phyloP scores from a whole-genome alignment of 108 stramenopile genomes.

The Ochromonas danica region DNA sequence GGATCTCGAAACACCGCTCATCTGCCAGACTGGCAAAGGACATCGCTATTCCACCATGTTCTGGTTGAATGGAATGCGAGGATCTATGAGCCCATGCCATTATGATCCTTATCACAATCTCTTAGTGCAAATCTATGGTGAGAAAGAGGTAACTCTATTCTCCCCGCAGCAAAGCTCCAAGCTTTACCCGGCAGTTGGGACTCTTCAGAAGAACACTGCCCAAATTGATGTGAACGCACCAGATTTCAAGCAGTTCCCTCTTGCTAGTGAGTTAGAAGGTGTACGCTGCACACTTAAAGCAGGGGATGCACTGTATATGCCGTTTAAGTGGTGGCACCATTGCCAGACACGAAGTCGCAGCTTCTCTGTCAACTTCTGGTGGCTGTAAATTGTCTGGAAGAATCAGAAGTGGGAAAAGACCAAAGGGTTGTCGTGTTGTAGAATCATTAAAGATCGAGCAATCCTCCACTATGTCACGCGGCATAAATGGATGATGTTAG shows the following conservation, averaged over 20 bases:
- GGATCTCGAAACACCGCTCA: no score
- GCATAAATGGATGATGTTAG: no score
- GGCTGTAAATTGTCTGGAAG: no score
- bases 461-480: no score
- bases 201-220: background rate
- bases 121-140: conserved; percentile 69
- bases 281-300: background rate
- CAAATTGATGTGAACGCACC: background rate
- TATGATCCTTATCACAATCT: conserved; percentile 72
- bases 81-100: conserved; percentile 57
- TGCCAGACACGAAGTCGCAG: background rate
- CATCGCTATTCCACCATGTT: no score
- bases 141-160: conserved; percentile 73
- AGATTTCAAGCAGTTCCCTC: background rate
- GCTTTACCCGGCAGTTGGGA: conserved; percentile 40
- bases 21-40: no score
- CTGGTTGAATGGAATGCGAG: conserved; percentile 36
- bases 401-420: no score
- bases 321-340: background rate
- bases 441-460: no score
- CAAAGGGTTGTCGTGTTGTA: no score
- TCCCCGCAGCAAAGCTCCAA: conserved; percentile 39
- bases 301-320: background rate
- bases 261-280: background rate
- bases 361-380: background rate